A percentile compares a stretch with the other conserved stretches of the same genome.
These are phyloP conservation scores for Globisporangium lucens DNA, from an alignment of 352 stramenopile species.

Conservation along the genomic window DNA sequence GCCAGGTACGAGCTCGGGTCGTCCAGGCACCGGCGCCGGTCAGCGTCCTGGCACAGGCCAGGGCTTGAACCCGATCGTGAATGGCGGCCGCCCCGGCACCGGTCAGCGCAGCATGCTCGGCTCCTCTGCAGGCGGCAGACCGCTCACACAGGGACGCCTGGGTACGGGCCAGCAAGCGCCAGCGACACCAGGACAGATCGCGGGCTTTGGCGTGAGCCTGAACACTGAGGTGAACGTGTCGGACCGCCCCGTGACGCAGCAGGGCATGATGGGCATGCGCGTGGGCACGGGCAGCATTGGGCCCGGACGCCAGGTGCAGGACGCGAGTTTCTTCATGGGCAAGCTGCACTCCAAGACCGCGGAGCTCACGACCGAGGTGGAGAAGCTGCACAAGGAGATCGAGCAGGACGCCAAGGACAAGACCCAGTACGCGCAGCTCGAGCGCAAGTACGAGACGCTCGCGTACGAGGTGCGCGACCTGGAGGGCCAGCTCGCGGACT, in stretches of 20 bases:
- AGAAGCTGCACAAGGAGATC: slow-evolving; percentile 77
- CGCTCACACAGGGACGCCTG: slow-evolving; percentile 46
- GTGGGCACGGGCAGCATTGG: slow-evolving; percentile 54
- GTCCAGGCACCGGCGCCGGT: slow-evolving; percentile 45
- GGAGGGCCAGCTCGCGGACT: slow-evolving; percentile 91
- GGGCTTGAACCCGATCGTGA: slow-evolving; percentile 54
- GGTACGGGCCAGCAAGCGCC: slow-evolving; percentile 53
- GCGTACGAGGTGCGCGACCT: slow-evolving; percentile 70
- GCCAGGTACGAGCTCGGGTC: slow-evolving; percentile 54
- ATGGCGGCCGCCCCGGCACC: slow-evolving; percentile 42
- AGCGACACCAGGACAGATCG: slow-evolving; percentile 63
- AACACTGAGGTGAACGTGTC: slow-evolving; percentile 91
- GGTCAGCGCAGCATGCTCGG: slow-evolving; percentile 45
- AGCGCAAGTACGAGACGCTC: slow-evolving; percentile 75
- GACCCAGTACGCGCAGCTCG: slow-evolving; percentile 84
- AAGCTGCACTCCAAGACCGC: slow-evolving; percentile 89
- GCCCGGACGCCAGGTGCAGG: slow-evolving; percentile 80
- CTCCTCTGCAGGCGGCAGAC: slow-evolving; percentile 46
- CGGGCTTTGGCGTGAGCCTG: slow-evolving; percentile 74
- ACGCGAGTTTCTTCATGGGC: slow-evolving; percentile 88
- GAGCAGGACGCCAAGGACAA: slow-evolving; percentile 87
- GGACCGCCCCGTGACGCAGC: slow-evolving; percentile 89
- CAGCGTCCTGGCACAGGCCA: slow-evolving; percentile 57
- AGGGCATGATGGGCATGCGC: slow-evolving; percentile 92
- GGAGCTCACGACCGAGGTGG: slow-evolving; percentile 82